Evolutionary conservation across 2,329 filamentous ascomycete genomes (phyloP).

Genomic region (Monosporascus sp.): DNA sequence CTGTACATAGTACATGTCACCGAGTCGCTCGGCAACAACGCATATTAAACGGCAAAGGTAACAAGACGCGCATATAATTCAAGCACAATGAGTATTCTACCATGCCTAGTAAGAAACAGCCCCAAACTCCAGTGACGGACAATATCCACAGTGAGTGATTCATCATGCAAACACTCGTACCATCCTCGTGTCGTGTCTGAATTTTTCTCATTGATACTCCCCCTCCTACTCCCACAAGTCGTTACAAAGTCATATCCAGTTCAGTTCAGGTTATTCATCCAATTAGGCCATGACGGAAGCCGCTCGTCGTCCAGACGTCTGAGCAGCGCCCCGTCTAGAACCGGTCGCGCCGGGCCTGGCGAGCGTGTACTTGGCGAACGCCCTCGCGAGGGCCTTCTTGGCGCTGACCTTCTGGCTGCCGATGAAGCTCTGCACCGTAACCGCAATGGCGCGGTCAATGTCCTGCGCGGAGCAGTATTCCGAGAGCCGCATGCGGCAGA

Average conservation of each 20-base stretch:
- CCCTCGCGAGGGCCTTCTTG: conserved; percentile 90
- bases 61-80: too few relatives aligned
- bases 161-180: too few relatives aligned
- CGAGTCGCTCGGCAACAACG: too few relatives aligned
- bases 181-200: too few relatives aligned
- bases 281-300: background rate
- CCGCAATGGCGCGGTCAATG: conserved; percentile 94
- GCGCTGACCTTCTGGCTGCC: conserved; percentile 95
- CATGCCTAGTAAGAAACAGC: too few relatives aligned
- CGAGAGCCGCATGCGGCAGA: conserved; percentile 96
- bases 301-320: background rate
- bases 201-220: too few relatives aligned
- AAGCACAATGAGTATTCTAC: too few relatives aligned
- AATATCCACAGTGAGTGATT: too few relatives aligned
- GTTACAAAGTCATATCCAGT: background rate
- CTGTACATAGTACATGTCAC: too few relatives aligned
- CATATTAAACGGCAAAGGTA: too few relatives aligned
- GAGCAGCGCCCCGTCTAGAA: conserved; percentile 8
- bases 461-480: conserved; percentile 89
- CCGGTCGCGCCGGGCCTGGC: conserved; percentile 39
- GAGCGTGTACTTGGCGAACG: conserved; percentile 90
- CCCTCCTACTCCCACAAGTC: background rate
- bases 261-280: background rate
- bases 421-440: conserved; percentile 94
- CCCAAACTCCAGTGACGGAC: too few relatives aligned